Evolutionary conservation across 176 grass and related monocot species (phyloP).

Genomic region (Oryza meyeriana): DNA sequence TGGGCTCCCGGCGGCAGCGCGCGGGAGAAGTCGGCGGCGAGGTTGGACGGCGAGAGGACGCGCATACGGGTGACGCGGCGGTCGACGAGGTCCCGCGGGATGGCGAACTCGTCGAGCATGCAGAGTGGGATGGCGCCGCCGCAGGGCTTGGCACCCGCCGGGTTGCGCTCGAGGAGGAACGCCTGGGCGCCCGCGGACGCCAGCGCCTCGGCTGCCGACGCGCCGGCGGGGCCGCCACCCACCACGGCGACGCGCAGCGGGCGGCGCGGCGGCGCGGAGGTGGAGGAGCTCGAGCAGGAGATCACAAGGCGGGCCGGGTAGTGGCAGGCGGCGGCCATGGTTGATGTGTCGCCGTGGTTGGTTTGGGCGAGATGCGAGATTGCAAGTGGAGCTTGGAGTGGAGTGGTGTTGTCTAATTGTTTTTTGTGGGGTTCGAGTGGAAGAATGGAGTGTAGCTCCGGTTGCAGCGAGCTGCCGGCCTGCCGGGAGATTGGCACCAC

Average conservation of each 20-base stretch:
- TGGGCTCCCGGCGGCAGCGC: slow-evolving; percentile 50
- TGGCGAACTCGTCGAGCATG: slow-evolving; percentile 89
- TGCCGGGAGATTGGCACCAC: not conserved
- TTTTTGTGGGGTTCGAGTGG: not conserved
- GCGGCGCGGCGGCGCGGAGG: not conserved
- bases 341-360: slow-evolving; percentile 1
- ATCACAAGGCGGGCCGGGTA: slow-evolving; percentile 23
- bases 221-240: slow-evolving; percentile 79
- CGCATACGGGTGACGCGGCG: slow-evolving; percentile 82
- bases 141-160: slow-evolving; percentile 77
- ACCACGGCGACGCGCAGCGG: slow-evolving; percentile 78
- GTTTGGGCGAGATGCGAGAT: not conserved
- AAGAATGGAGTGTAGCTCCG: not conserved
- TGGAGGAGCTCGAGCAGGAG: slow-evolving; percentile 10
- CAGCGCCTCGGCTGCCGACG: slow-evolving; percentile 73
- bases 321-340: slow-evolving; percentile 29
- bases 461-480: too few species aligned
- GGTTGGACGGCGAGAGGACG: slow-evolving; percentile 84
- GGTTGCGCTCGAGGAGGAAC: slow-evolving; percentile 82
- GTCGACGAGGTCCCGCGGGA: slow-evolving; percentile 69
- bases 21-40: slow-evolving; percentile 70
- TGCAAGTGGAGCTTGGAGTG: not conserved
- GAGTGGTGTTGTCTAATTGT: not conserved
- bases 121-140: slow-evolving; percentile 91
- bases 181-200: slow-evolving; percentile 51